Evolutionary conservation across 192 early-diverging fungal genomes (phyloP).

Genomic region (Diversispora epigaea): DNA sequence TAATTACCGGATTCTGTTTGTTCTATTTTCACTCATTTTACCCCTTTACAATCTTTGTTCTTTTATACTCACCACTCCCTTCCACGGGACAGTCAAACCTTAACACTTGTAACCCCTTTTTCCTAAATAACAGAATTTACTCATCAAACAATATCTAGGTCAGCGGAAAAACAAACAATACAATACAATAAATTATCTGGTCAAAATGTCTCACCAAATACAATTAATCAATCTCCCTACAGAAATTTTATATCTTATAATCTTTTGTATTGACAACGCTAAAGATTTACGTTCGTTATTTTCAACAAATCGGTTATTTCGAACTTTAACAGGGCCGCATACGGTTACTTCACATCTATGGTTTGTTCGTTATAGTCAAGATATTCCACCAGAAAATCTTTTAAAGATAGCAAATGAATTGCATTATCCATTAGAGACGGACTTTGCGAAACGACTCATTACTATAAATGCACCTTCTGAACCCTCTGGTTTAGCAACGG

Average conservation of each 20-base stretch:
- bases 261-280: conserved; percentile 27
- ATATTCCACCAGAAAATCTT: conserved; percentile 18
- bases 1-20: not conserved
- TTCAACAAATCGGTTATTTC: conserved; percentile 24
- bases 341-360: conserved; percentile 30
- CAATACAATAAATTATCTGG: not conserved
- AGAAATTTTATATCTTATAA: conserved; percentile 30
- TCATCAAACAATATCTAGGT: not conserved
- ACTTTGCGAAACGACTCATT: conserved; percentile 15
- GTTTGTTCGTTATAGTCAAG: conserved; percentile 17
- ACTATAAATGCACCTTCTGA: conserved; percentile 20
- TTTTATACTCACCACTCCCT: conserved; percentile 10
- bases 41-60: not conserved
- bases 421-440: conserved; percentile 26
- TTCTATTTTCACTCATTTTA: not conserved
- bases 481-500: conserved; percentile 2
- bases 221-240: conserved; percentile 26
- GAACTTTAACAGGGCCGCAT: conserved; percentile 25
- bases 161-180: not conserved
- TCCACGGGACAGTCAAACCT: conserved; percentile 8
- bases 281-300: conserved; percentile 31
- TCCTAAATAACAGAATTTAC: not conserved
- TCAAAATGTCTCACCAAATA: not conserved
- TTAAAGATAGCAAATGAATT: conserved; percentile 25
- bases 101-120: not conserved